phyloP scores from a whole-genome alignment of 148 eudicot species.

The Cornus suecica region DNA sequence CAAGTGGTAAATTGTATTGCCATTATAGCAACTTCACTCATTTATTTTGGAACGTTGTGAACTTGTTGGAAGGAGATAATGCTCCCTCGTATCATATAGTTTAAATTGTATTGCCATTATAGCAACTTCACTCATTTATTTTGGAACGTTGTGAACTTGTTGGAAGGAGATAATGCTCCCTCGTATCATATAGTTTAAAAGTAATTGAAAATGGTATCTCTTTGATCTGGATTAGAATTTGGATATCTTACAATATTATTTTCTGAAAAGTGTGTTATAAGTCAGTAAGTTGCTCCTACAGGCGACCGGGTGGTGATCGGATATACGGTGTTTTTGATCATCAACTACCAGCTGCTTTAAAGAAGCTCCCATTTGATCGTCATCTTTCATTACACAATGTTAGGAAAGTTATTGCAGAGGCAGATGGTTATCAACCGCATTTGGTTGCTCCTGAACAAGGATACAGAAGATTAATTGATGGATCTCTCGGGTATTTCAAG shows the following conservation, averaged over 20 bases:
- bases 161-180: not conserved
- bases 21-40: not conserved
- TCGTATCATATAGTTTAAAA: not conserved
- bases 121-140: not conserved
- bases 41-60: not conserved
- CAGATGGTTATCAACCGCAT: conserved; percentile 99
- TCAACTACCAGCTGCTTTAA: conserved; percentile 96
- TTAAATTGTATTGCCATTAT: no score
- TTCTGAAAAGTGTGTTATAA: conserved; percentile 2
- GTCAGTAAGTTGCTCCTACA: conserved; percentile 27
- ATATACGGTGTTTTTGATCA: conserved; percentile 96
- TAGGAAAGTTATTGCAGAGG: conserved; percentile 90
- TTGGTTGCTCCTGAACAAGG: conserved; percentile 99
- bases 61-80: not conserved
- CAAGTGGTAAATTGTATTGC: no score
- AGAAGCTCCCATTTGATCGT: conserved; percentile 97
- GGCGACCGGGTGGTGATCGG: conserved; percentile 97
- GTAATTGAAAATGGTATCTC: not conserved
- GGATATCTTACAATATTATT: not conserved
- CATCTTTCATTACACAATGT: conserved; percentile 92
- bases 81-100: not conserved
- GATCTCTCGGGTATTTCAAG: conserved; percentile 95
- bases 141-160: not conserved
- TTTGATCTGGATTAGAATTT: not conserved
- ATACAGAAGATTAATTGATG: conserved; percentile 93